Conservation (phyloP, 2,329 filamentous ascomycete genomes). For the Teratosphaeria pseudoeucalypti region DNA sequence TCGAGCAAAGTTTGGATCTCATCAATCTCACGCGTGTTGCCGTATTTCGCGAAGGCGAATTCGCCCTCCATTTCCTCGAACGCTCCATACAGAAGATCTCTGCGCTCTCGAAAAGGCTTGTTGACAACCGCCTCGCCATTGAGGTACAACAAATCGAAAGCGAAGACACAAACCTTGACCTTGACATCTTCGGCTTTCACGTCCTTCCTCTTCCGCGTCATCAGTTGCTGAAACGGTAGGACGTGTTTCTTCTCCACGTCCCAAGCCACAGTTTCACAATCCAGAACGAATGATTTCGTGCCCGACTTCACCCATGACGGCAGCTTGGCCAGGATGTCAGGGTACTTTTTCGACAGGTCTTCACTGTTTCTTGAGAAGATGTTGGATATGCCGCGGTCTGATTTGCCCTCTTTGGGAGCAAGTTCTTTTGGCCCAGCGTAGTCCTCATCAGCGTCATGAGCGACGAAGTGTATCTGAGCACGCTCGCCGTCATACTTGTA, state of each 20-base stretch:
- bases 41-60: slow-evolving; percentile 78
- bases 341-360: slow-evolving; percentile 94
- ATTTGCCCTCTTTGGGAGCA: slow-evolving; percentile 52
- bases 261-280: slow-evolving; percentile 97
- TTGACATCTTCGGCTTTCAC: slow-evolving; percentile 93
- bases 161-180: slow-evolving; percentile 93
- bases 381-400: slow-evolving; percentile 65
- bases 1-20: slow-evolving; percentile 89
- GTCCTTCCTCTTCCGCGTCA: slow-evolving; percentile 96
- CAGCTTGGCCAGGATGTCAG: slow-evolving; percentile 83
- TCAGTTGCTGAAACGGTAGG: slow-evolving; percentile 90
- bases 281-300: slow-evolving; percentile 92
- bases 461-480: slow-evolving; percentile 96
- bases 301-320: slow-evolving; percentile 79
- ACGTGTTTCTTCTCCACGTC: slow-evolving; percentile 93
- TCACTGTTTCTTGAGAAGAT: slow-evolving; percentile 98
- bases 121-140: slow-evolving; percentile 85
- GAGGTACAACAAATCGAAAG: slow-evolving; percentile 86
- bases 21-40: slow-evolving; percentile 79
- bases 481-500: slow-evolving; percentile 98
- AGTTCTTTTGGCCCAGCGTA: slow-evolving; percentile 47
- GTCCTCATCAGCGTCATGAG: slow-evolving; percentile 63
- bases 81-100: slow-evolving; percentile 60
- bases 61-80: slow-evolving; percentile 78
- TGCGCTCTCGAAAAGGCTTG: slow-evolving; percentile 73